These are phyloP conservation scores for Henckelia pumila DNA, from an alignment of 257 asterid species.

Conservation along the genomic window DNA sequence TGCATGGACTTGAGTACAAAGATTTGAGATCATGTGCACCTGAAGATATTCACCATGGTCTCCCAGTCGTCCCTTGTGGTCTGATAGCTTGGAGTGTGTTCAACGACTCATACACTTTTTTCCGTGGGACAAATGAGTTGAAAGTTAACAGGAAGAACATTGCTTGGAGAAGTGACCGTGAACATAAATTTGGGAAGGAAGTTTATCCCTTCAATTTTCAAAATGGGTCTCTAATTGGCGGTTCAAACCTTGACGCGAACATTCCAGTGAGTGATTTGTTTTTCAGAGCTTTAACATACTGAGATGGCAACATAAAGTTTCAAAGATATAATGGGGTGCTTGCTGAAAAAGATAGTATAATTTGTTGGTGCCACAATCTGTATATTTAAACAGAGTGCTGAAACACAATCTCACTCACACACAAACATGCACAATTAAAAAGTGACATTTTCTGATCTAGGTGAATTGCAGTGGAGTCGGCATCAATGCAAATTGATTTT, in stretches of 20 bases:
- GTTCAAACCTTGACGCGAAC: conserved; percentile 58
- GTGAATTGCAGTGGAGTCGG: not conserved
- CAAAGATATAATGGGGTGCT: conserved; percentile 7
- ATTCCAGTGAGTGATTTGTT: conserved; percentile 52
- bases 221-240: conserved; percentile 68
- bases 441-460: not conserved
- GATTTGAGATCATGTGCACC: conserved; percentile 58
- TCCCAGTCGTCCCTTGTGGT: conserved; percentile 80
- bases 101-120: conserved; percentile 58
- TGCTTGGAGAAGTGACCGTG: conserved; percentile 83
- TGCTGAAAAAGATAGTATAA: too few relatives aligned
- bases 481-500: not conserved
- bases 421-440: not conserved
- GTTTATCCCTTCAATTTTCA: conserved; percentile 75
- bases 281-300: conserved; percentile 13
- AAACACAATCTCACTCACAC: too few relatives aligned
- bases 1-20: conserved; percentile 47
- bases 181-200: conserved; percentile 67
- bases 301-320: conserved; percentile 10
- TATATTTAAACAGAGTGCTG: too few relatives aligned
- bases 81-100: conserved; percentile 80
- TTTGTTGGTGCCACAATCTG: too few relatives aligned
- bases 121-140: conserved; percentile 47
- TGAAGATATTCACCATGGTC: conserved; percentile 51
- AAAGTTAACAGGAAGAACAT: conserved; percentile 58